Evolutionary conservation across 1,284 basidiomycete genomes (phyloP), one percentile per base, ranked within the genome.

Genomic region (Rhodotorula sp.): DNA sequence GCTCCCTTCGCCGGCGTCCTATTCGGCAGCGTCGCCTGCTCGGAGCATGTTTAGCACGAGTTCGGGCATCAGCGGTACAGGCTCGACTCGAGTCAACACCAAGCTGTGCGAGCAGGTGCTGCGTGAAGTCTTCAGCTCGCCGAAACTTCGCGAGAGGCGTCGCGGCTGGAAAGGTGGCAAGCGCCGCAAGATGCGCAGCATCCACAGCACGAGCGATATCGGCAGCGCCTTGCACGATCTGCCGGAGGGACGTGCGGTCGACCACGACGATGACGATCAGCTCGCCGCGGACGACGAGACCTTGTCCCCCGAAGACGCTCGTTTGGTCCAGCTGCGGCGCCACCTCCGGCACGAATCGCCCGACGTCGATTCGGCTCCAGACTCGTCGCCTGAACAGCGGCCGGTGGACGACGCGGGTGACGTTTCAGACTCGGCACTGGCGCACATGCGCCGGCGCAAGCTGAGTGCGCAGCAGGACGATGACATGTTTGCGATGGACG

Each of bases 51-150:
- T 26, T 18, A 54, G 62, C 43, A 43, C 26, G 12, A 66, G 55
- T 18, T 64, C 31, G 5, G 60, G 62, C 56, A 65, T 71, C 34
- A 49, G 52, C 19, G 94, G 94, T 5, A 91, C 88, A 1, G 94
- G 94, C 1, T 92, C 91, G 21, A 97, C 94, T 2, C 87, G 89
- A 59, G 93, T 97, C 67, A 97, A 97, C 80, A 92, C 90, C 56
- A 91, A 88, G 80, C 84, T 97, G 69, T 94, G 93, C 81, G 93
- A 97, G 78, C 92, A 95, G 76, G 91, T 97, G 59, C 94, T 97
- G 80, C 90, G 87, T 67, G 90, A 90, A 19, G 88, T 97, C 47
- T 83, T 97, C 59, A 75, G 68, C 45, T 75, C 71, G 48, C 78
- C 78, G 18, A 78, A 77, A 65, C 64, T 79, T 26, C 69, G 70